Evolutionary conservation across 1,139 yeast genomes (phyloP), one percentile per base, ranked within the genome.

Genomic region (Kurtzmaniella quercitrusa): DNA sequence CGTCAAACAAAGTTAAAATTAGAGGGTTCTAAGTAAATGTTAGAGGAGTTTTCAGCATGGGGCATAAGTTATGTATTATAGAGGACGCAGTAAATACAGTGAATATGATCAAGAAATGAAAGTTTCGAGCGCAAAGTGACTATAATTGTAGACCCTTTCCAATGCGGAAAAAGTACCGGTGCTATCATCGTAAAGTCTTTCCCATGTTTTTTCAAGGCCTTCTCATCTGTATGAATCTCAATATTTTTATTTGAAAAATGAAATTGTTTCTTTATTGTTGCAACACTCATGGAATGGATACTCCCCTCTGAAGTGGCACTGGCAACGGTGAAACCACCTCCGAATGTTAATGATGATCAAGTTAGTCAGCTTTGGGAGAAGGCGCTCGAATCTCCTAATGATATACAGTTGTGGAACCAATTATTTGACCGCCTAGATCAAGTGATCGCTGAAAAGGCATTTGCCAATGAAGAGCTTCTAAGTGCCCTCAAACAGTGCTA

Each of bases 1-100:
- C 57, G 77, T 32, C 76, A 71, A 47, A 67, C 72, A 3, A 67
- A 64, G 48, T 58, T 55, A 50, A 55, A 47, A 34, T 48, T 65
- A 46, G 44, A 42, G 21, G 19, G 32, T 12, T 26, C 30, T 9
- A 26, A 26, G 30, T 26, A 26, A 14, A 14, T 21, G 9, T n/a
- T 21, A 19, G 14, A 16, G 16, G 21, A 28, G 12, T 9, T 15
- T 15, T 11, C 4, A 17, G 8, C 17, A 33, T 33, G 14, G 17
- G 20, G 19, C n/a, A 33, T 33, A n/a, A 33, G 19, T 33, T 28
- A 17, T 15, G 40, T 42, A 38, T 17, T n/a, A 16, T 17, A 18
- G 26, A 37, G 26, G 16, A 17, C 11, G 15, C 6, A 15, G 19
- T 22, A 22, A 8, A 5, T 28, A 28, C 32, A 28, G 14, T n/a